Conservation (phyloP, 2,329 filamentous ascomycete species). For the Penicillium psychrosexuale region DNA sequence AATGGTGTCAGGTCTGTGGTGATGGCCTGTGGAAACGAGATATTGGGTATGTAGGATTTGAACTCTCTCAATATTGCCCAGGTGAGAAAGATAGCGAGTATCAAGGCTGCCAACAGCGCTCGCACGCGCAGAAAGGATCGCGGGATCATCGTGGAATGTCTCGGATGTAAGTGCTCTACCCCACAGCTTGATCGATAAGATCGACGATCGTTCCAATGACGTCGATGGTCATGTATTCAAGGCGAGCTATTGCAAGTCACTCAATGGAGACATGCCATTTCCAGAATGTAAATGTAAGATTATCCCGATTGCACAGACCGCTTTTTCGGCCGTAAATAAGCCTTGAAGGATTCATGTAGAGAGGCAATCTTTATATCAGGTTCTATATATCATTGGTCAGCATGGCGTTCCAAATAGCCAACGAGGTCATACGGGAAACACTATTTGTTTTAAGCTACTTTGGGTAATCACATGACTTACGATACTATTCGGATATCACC, state of each 20-base stretch:
- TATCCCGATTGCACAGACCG: background rate
- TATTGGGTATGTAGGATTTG: background rate
- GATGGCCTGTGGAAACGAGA: background rate
- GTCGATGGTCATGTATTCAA: background rate
- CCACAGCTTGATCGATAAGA: constrained; percentile 1
- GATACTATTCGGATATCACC: no score
- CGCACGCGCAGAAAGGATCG: constrained; percentile 13
- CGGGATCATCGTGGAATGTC: background rate
- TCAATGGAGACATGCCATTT: background rate
- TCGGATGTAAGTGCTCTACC: background rate
- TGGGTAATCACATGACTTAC: no score
- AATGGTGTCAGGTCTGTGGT: constrained; percentile 7
- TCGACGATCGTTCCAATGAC: background rate
- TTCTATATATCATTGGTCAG: no score
- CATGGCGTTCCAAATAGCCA: no score
- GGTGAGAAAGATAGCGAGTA: constrained; percentile 1
- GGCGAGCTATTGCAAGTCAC: background rate
- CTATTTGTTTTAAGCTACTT: no score
- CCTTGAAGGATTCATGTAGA: background rate
- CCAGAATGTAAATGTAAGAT: background rate
- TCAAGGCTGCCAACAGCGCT: constrained; percentile 9
- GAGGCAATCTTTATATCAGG: no score
- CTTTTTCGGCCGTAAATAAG: background rate
- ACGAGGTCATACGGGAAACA: no score
- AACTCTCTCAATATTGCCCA: constrained; percentile 8